Evolutionary conservation across 805 yeast species (phyloP), one percentile per base, ranked within the genome.

Genomic region (Kodamaea nitidulidarum): DNA sequence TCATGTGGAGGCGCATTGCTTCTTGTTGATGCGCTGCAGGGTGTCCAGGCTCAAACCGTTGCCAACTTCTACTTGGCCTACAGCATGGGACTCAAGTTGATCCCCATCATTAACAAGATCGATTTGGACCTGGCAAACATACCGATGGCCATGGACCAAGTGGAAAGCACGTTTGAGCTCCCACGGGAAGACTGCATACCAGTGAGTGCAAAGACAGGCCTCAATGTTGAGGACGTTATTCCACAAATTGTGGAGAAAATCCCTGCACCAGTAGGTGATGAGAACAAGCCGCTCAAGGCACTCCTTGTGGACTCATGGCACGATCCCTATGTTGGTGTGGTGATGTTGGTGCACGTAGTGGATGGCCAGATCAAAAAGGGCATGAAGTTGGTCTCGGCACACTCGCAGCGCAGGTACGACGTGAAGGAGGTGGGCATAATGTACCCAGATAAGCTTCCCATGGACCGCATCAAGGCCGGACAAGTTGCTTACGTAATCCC

Each of bases 31-130:
- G 98, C 98, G 1, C 75, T 91, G 2, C 97, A 93, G 55, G 98
- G 98, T 37, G 88, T 91, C 3, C 97, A 88, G 59, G 98, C 98
- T 0, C 98, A 91, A 59, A 93, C 98, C 0, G 97, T 91, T n/a
- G 97, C 98, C 16, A 91, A 93, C 59, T 91, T 86, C 62, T 87
- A 83, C 54, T 69, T 91, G 40, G 98, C 98, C 0, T 84, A 84
- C 55, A 82, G 91, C 41, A 75, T 88, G 80, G 85, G 82, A 7
- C 72, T 93, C 45, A 80, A 80, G 48, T 66, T 91, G 47, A 72
- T 91, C 1, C 98, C 98, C 0, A 87, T 91, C 12, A 85, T 91
- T 36, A 91, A 91, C 65, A 91, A 91, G 55, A 84, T 91, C 35
- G 98, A 91, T 62, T 65, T 91, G 39, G 93, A 84, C 44, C 84